phyloP scores from a whole-genome alignment of 345 rosid genomes.

The Linum trigynum region DNA sequence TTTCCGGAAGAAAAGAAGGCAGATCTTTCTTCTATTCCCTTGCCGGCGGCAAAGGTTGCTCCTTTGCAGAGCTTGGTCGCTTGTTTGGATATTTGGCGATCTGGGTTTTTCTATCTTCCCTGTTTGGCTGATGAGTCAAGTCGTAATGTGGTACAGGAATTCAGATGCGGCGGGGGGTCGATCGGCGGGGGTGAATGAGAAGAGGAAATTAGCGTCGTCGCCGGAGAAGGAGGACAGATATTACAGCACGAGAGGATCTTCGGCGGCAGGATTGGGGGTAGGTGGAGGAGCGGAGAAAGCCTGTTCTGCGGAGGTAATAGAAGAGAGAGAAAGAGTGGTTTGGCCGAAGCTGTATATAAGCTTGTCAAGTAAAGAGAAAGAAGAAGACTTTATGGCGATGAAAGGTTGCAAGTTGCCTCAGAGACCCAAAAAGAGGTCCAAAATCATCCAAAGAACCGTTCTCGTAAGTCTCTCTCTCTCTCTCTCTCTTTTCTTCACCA shows the following conservation, averaged over 20 bases:
- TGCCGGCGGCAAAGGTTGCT: not conserved
- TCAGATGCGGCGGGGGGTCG: conserved; percentile 36
- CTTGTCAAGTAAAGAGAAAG: conserved; percentile 69
- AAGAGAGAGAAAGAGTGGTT: conserved; percentile 33
- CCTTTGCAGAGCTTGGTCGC: not conserved
- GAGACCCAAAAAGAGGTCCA: conserved; percentile 70
- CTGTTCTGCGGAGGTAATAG: conserved; percentile 23
- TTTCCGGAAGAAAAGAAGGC: not conserved
- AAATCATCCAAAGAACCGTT: conserved; percentile 53
- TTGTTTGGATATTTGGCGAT: too few relatives aligned
- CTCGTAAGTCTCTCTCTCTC: conserved; percentile 34
- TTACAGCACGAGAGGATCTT: conserved; percentile 52
- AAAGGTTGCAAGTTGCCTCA: conserved; percentile 73
- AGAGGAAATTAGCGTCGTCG: conserved; percentile 29
- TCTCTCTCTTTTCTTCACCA: not conserved
- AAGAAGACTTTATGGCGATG: conserved; percentile 71
- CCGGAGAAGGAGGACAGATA: conserved; percentile 51
- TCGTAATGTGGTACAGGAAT: conserved; percentile 33
- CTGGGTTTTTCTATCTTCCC: not conserved
- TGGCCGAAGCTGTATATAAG: conserved; percentile 57
- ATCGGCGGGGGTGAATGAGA: conserved; percentile 23
- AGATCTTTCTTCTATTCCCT: not conserved
- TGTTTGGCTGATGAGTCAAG: conserved; percentile 13
- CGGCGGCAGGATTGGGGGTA: not conserved
- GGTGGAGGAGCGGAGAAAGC: conserved; percentile 27